Conservation (phyloP, 1,139 yeast genomes). For the Williopsis jadinii region DNA sequence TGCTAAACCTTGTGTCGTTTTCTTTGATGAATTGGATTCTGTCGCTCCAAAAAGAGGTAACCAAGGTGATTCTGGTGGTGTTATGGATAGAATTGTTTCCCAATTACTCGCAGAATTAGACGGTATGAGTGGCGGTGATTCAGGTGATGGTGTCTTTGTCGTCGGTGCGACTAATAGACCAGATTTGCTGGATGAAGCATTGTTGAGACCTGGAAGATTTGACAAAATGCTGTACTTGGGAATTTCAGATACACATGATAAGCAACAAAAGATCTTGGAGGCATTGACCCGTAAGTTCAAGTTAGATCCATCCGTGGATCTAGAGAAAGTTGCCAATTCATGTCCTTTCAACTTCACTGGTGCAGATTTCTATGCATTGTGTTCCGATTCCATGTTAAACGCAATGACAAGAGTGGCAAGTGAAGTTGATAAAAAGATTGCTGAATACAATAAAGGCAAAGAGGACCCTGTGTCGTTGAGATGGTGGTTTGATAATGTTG, state of each 20-base stretch:
- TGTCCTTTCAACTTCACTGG: constrained; percentile 93
- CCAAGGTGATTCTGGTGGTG: constrained; percentile 98
- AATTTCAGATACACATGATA: constrained; percentile 83
- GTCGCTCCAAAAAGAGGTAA: constrained; percentile 98
- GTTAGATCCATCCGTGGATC: constrained; percentile 53
- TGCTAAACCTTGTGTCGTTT: constrained; percentile 95
- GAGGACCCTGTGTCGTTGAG: constrained; percentile 50
- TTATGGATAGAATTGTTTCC: constrained; percentile 95
- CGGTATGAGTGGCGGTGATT: constrained; percentile 79
- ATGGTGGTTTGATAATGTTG: constrained; percentile 89
- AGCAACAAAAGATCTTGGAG: constrained; percentile 77
- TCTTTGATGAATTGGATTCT: constrained; percentile 94
- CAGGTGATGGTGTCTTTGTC: constrained; percentile 90
- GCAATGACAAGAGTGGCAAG: constrained; percentile 45
- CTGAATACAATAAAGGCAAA: constrained; percentile 37
- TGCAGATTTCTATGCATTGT: constrained; percentile 85
- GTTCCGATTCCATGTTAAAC: constrained; percentile 16
- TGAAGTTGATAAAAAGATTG: constrained; percentile 63
- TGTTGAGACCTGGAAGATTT: constrained; percentile 91
- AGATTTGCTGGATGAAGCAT: constrained; percentile 87
- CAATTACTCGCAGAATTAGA: constrained; percentile 91
- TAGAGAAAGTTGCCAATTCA: constrained; percentile 51
- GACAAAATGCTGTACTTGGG: constrained; percentile 94
- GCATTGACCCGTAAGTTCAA: constrained; percentile 85
- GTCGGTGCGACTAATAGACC: constrained; percentile 98